Evolutionary conservation across 1,139 yeast species (phyloP).

Genomic region (Suhomyces terraborum): DNA sequence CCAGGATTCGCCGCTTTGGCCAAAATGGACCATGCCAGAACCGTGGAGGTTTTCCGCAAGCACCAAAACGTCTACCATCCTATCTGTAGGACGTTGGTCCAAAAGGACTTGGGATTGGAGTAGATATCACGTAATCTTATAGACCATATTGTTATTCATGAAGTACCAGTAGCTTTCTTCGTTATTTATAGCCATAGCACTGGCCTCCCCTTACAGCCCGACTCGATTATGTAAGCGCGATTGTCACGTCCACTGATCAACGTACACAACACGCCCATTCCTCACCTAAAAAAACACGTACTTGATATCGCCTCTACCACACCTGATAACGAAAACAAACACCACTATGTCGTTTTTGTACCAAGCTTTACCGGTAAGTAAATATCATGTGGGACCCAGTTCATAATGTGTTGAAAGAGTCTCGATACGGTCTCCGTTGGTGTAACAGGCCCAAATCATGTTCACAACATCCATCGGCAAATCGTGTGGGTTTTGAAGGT

Average conservation of each 20-base stretch:
- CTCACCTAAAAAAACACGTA: slow-evolving; percentile 14
- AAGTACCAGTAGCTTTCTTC: too few relatives aligned
- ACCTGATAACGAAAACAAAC: background rate
- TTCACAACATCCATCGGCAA: too few relatives aligned
- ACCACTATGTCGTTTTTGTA: slow-evolving; percentile 14
- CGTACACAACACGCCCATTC: slow-evolving; percentile 11
- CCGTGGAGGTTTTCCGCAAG: slow-evolving; percentile 62
- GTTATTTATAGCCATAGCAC: too few relatives aligned
- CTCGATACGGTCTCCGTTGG: too few relatives aligned
- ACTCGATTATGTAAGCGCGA: slow-evolving; percentile 1
- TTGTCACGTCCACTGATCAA: background rate
- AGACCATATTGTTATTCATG: too few relatives aligned
- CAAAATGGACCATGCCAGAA: slow-evolving; percentile 64
- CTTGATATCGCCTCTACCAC: background rate
- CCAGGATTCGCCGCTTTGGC: slow-evolving; percentile 75
- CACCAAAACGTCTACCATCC: slow-evolving; percentile 74
- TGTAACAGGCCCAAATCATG: too few relatives aligned
- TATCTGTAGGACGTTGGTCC: slow-evolving; percentile 76
- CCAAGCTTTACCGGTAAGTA: slow-evolving; percentile 15
- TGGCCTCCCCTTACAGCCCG: too few relatives aligned
- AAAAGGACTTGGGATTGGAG: slow-evolving; percentile 60
- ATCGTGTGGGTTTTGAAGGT: too few relatives aligned
- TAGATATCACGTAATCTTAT: too few relatives aligned
- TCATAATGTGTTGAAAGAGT: too few relatives aligned
- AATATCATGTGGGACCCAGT: too few relatives aligned